Evolutionary conservation across 176 grass and related monocot species (phyloP), one percentile per base, ranked within the genome.

Genomic region (Carex parvula): DNA sequence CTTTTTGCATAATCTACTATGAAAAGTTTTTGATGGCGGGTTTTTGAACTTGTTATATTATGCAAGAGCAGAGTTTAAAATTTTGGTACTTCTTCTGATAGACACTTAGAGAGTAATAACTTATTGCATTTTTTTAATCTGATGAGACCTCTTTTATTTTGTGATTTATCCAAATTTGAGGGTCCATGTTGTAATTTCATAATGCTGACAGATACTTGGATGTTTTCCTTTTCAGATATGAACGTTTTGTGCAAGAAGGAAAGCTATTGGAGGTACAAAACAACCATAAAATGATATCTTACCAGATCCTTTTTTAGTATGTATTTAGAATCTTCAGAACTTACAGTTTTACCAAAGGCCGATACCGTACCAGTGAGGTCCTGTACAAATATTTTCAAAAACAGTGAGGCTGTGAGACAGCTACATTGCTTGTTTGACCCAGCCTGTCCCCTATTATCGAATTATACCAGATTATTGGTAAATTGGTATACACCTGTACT

Each of bases 201-300:
- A 20, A 48, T 48, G 18, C 39, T 78, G 9, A 59, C 39, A 74
- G 3, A 68, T 59, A 21, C 53, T 59, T 30, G 22, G 0, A 46
- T 22, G 11, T 64, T 84, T 87, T 90, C 26, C 2, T 35, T 89
- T 85, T 56, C 91, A 98, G 95, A 88, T 98, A 94, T 29, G 96
- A 98, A 84, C 93, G 94, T 56, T 94, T 98, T 72, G 79, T 93
- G 70, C 89, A 98, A 84, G 91, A 95, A 87, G 92, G 91, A 70
- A 95, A 92, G 73, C 80, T 98, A 35, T 84, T 98, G 83, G 96
- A 98, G 96, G 95, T 95, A 94, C 63, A 46, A 74, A 65, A 35
- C 35, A 70, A 64, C 14, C 0, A 15, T 22, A 24, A 60, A 26
- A 18, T 32, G 13, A 29, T 21, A 70, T 84, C 81, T 22, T 42